These are phyloP conservation scores for Chaetomiaceae sp. DNA, from an alignment of 2,329 filamentous ascomycete genomes.

Conservation along the genomic window DNA sequence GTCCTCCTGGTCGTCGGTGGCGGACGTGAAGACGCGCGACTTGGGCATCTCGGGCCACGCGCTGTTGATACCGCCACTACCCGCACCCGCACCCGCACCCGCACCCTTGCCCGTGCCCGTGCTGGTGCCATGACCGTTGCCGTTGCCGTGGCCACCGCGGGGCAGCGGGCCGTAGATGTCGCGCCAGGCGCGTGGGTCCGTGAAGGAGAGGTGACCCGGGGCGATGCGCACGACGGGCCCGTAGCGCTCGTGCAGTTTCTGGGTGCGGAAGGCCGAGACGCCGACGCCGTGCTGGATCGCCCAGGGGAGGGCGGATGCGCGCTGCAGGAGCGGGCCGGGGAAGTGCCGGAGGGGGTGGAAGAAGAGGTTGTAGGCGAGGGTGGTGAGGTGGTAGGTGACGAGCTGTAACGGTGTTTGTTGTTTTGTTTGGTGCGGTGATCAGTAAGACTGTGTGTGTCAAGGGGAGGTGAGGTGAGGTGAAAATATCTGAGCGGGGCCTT, in stretches of 20 bases:
- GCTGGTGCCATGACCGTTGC: no score
- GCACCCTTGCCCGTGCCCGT: no score
- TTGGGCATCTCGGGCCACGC: constrained; percentile 18
- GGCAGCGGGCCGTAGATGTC: constrained; percentile 30
- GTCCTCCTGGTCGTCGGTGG: constrained; percentile 19
- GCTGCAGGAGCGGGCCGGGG: constrained; percentile 26
- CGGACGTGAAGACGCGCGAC: constrained; percentile 10
- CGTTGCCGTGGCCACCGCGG: not conserved
- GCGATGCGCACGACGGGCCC: constrained; percentile 41
- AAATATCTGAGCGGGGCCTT: no score
- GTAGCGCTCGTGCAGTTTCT: constrained; percentile 33
- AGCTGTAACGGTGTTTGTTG: not conserved
- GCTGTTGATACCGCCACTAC: no score
- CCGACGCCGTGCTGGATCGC: constrained; percentile 74
- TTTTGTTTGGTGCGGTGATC: not conserved
- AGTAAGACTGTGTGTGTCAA: no score
- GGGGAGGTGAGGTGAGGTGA: no score
- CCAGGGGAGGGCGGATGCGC: constrained; percentile 23
- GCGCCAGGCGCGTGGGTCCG: constrained; percentile 33
- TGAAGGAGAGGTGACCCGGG: constrained; percentile 41
- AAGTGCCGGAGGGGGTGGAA: constrained; percentile 28
- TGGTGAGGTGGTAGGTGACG: constrained; percentile 9
- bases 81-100: no score
- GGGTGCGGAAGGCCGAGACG: constrained; percentile 58
- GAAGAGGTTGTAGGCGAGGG: constrained; percentile 26